These are phyloP conservation scores for Gynostemma pentaphyllum DNA, from an alignment of 306 rosid genomes.

Conservation along the genomic window DNA sequence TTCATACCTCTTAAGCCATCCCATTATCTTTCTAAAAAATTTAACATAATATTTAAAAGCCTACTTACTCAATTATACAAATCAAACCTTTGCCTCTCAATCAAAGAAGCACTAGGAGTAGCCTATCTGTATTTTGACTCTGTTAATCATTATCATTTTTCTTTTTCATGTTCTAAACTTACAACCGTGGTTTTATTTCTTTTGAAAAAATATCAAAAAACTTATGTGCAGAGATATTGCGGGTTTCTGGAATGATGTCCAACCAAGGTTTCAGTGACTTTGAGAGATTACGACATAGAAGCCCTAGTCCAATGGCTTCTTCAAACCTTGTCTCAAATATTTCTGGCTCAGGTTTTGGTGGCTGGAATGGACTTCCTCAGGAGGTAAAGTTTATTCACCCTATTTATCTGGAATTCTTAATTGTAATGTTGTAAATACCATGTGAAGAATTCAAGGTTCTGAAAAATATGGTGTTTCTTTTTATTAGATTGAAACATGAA, in stretches of 20 bases:
- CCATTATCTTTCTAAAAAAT: not conserved
- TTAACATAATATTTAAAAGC: not conserved
- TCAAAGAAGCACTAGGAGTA: not conserved
- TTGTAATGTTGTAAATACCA: not conserved
- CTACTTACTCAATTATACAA: not conserved
- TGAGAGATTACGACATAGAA: conserved; percentile 87
- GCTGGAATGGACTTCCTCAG: conserved; percentile 85
- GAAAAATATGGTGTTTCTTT: not conserved
- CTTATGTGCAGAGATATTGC: conserved; percentile 65
- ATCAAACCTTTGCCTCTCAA: not conserved
- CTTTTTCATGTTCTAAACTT: not conserved
- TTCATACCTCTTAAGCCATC: not conserved
- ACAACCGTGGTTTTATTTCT: conserved; percentile 5
- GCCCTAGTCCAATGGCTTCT: conserved; percentile 99
- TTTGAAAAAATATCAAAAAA: not conserved
- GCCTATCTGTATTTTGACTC: not conserved
- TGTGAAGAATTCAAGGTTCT: not conserved
- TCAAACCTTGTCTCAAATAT: conserved; percentile 76
- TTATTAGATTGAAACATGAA: not conserved
- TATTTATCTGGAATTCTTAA: not conserved
- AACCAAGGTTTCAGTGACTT: conserved; percentile 96
- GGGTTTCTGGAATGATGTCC: conserved; percentile 94
- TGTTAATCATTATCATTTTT: not conserved
- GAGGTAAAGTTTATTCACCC: conserved; percentile 43
- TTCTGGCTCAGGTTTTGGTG: conserved; percentile 60